Conservation (phyloP, 1,139 yeast species). For the Protomyces macrosporus region DNA sequence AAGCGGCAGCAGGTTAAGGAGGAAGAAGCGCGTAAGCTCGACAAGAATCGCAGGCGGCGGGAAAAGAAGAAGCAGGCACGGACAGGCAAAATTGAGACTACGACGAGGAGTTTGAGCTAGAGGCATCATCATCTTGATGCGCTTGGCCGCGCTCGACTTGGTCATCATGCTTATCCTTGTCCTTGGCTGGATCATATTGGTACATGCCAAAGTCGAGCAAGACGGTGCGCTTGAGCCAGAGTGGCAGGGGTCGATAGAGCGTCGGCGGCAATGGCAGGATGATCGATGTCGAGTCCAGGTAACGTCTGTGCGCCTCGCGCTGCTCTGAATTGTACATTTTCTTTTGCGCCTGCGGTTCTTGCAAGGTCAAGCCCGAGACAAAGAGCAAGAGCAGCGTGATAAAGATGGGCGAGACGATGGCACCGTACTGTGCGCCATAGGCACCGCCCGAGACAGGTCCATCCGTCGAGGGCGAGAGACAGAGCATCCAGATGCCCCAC, state of each 20-base stretch:
- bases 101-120: not conserved
- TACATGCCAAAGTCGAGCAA: constrained; percentile 16
- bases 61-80: constrained; percentile 4
- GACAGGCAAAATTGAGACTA: not conserved
- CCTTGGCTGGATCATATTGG: constrained; percentile 20
- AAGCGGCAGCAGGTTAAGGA: constrained; percentile 30
- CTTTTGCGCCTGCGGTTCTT: constrained; percentile 19
- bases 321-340: constrained; percentile 23
- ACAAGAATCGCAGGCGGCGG: constrained; percentile 35
- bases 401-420: constrained; percentile 19
- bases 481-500: constrained; percentile 25
- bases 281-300: constrained; percentile 7
- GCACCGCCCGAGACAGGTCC: constrained; percentile 16
- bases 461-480: constrained; percentile 21
- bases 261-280: constrained; percentile 13
- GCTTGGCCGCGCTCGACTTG: constrained; percentile 12
- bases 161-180: constrained; percentile 6
- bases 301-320: constrained; percentile 6
- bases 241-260: constrained; percentile 18
- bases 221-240: constrained; percentile 6
- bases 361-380: constrained; percentile 13
- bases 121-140: not conserved
- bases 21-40: constrained; percentile 32
- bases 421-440: constrained; percentile 18
- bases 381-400: constrained; percentile 17